Conservation (phyloP, 2,329 filamentous ascomycete genomes). For the Zopfia rhizophila region DNA sequence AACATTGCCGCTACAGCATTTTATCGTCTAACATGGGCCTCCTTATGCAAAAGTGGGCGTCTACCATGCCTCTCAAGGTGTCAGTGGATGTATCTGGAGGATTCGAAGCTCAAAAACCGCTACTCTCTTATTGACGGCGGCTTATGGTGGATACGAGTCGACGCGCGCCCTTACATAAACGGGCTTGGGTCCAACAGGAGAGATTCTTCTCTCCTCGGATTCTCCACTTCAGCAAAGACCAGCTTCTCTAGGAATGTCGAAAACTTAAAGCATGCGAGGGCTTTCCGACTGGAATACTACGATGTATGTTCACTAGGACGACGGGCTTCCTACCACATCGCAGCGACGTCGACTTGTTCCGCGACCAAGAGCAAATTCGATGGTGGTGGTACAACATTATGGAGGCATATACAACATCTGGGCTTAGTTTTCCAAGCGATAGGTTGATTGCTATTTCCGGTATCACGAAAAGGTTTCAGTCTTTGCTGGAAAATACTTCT, state of each 20-base stretch:
- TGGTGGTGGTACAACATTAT: too few species aligned
- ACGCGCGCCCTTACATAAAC: neutral
- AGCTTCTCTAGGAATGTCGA: conserved; percentile 1
- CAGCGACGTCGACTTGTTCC: too few species aligned
- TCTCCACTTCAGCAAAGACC: conserved; percentile 2
- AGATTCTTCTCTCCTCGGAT: conserved; percentile 4
- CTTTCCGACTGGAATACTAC: neutral
- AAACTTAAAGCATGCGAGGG: conserved; percentile 2
- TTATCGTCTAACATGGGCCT: too few species aligned
- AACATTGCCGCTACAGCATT: conserved; percentile 12
- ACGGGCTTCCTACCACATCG: too few species aligned
- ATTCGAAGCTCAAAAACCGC: too few species aligned
- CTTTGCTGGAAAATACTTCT: neutral
- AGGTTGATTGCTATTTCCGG: neutral
- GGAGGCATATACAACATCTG: neutral
- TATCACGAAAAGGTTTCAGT: neutral
- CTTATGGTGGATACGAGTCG: too few species aligned
- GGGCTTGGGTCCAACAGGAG: conserved; percentile 6
- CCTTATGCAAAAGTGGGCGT: too few species aligned
- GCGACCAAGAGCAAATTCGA: neutral
- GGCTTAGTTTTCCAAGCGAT: neutral
- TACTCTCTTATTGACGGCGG: too few species aligned
- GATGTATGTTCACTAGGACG: too few species aligned
- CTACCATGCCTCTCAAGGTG: too few species aligned
- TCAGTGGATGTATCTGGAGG: too few species aligned